Evolutionary conservation across 1,284 basidiomycete genomes (phyloP).

Genomic region (Melampsora larici-populina): DNA sequence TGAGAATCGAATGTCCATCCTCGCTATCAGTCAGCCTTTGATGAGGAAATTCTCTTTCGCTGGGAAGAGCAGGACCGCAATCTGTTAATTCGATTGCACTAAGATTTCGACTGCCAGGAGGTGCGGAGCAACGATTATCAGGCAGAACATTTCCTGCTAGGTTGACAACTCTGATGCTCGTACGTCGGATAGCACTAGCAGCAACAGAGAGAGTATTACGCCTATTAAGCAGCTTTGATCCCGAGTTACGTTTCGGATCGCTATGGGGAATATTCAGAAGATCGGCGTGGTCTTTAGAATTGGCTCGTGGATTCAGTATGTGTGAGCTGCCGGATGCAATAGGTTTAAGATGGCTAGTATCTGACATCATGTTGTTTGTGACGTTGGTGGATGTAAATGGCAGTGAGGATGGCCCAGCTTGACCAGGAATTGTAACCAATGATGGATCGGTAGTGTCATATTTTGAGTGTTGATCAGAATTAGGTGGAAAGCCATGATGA

Average conservation of each 20-base stretch:
- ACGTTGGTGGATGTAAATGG: background rate
- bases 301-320: background rate
- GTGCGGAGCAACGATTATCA: background rate
- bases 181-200: conserved; percentile 59
- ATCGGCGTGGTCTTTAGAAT: no score
- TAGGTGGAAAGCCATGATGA: background rate
- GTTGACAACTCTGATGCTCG: conserved; percentile 78
- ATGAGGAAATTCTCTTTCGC: conserved; percentile 56
- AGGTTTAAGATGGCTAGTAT: background rate
- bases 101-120: background rate
- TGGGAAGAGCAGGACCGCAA: conserved; percentile 57
- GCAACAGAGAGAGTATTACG: conserved; percentile 23
- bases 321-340: conserved; percentile 1
- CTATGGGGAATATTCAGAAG: no score
- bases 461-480: background rate
- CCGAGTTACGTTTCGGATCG: no score
- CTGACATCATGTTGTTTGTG: background rate
- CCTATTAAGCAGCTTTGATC: background rate
- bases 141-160: conserved; percentile 56
- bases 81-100: conserved; percentile 59
- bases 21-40: conserved; percentile 51
- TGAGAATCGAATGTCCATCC: conserved; percentile 43
- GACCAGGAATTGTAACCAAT: background rate
- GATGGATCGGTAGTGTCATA: background rate
- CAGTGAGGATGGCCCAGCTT: background rate